Evolutionary conservation across 2,329 filamentous ascomycete species (phyloP).

Genomic region (Aspergillus carbonarius): DNA sequence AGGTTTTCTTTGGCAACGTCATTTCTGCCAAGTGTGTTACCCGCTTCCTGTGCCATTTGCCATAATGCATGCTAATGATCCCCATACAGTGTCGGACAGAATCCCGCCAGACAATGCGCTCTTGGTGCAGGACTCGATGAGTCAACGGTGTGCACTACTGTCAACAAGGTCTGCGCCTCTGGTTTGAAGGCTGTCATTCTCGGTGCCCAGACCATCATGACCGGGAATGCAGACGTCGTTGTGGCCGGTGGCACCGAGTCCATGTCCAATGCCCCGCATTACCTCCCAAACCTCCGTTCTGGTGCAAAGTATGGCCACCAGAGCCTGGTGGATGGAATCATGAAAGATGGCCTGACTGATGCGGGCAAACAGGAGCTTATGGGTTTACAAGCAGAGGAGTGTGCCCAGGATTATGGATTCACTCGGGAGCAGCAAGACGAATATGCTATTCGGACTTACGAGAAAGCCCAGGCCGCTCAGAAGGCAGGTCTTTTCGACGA

Average conservation of each 20-base stretch:
- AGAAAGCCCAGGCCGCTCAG: conserved; percentile 85
- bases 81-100: conserved; percentile 76
- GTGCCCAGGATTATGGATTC: conserved; percentile 78
- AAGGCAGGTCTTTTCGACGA: conserved; percentile 75
- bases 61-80: conserved; percentile 15
- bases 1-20: conserved; percentile 98
- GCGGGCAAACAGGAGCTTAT: conserved; percentile 92
- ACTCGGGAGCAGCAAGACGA: conserved; percentile 85
- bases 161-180: conserved; percentile 99
- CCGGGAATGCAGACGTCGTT: conserved; percentile 86
- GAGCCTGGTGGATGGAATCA: conserved; percentile 81
- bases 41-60: neutral
- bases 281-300: conserved; percentile 80
- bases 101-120: conserved; percentile 91
- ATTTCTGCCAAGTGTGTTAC: conserved; percentile 80
- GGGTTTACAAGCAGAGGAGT: conserved; percentile 91
- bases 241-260: conserved; percentile 95
- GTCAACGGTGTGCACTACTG: conserved; percentile 78
- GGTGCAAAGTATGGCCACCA: conserved; percentile 95
- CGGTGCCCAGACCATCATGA: conserved; percentile 95
- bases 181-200: conserved; percentile 92
- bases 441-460: conserved; percentile 92
- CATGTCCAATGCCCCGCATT: conserved; percentile 98
- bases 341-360: conserved; percentile 93
- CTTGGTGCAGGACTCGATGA: conserved; percentile 82